A percentile compares a stretch with the other conserved stretches of the same genome.
These are phyloP conservation scores for Fusarium sp. DNA, from an alignment of 2,329 filamentous ascomycete species.

Conservation along the genomic window DNA sequence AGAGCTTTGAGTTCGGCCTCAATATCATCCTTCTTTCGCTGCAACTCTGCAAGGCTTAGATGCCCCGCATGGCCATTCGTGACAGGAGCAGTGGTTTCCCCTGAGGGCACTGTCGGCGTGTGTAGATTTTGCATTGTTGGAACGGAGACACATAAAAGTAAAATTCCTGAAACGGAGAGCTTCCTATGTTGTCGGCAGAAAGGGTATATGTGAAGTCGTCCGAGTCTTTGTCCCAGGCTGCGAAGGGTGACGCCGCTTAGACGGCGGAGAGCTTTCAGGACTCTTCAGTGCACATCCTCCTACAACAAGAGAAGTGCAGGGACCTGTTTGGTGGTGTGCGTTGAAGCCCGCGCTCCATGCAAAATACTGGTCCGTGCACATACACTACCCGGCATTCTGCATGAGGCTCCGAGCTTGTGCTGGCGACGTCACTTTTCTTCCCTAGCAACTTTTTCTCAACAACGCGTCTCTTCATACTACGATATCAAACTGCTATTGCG, in stretches of 20 bases:
- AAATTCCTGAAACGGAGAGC: neutral
- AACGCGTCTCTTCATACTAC: slow-evolving; percentile 23
- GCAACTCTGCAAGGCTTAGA: slow-evolving; percentile 79
- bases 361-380: slow-evolving; percentile 23
- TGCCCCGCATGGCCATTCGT: slow-evolving; percentile 69
- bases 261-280: slow-evolving; percentile 1
- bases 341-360: neutral
- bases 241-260: slow-evolving; percentile 33
- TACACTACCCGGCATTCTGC: neutral
- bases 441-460: slow-evolving; percentile 31
- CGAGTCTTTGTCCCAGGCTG: slow-evolving; percentile 15
- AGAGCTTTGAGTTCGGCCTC: slow-evolving; percentile 89
- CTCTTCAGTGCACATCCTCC: slow-evolving; percentile 10
- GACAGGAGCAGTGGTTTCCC: slow-evolving; percentile 70
- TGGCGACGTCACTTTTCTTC: slow-evolving; percentile 45
- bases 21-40: slow-evolving; percentile 81
- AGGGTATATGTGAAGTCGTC: slow-evolving; percentile 8
- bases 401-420: slow-evolving; percentile 4
- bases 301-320: neutral
- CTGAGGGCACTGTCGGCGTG: slow-evolving; percentile 72
- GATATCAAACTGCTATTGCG: slow-evolving; percentile 25
- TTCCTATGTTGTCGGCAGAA: neutral
- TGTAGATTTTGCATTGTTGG: slow-evolving; percentile 63
- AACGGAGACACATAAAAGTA: slow-evolving; percentile 15
- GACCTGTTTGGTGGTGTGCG: neutral